Base-by-base conservation (phyloP, 768 basidiomycete species). In the Mycena rebaudengoi region DNA sequence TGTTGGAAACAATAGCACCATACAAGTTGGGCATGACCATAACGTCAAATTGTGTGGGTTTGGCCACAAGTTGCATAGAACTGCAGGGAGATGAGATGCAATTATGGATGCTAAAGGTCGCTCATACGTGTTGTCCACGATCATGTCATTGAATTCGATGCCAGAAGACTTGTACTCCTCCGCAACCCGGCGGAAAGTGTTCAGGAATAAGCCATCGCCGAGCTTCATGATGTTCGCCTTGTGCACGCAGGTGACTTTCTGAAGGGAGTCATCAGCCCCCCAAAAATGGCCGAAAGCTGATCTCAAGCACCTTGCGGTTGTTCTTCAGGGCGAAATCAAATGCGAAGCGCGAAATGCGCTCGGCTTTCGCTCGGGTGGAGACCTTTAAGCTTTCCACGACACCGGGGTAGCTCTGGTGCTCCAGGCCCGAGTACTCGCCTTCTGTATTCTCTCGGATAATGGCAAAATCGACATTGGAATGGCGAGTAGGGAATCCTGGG, bases 201-300 rank as follows among this genome's bases (percentile, higher is more conserved):
- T 96, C 71, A 99, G 87, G 90, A 99, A 99, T 41, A 99, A 88
- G 78, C 98, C 98, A 73, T 99, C 98, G 77, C 97, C 97, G 71
- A 98, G 90, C 80, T 99, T 99, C 98, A 99, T 99, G 85, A 99
- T 99, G 85, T 99, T 99, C 72, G 98, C 98, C 81, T 99, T 99
- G 89, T 99, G 98, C 44, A 99, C 96, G 74, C 96, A 98, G 40
- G 98, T 99, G 69, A 99, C 97, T 92, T 97, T 99, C 95, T 97
- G 70, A 2, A 46, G 64, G 54, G 37, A 26, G 57, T 10, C 45
- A 32, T 66, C 28, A 72, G 62, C 32, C 30, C 35, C 3, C 7
- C 32, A 37, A 20, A 2, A 23, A 20, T 26, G 30, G 25, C 13
- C 25, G 35, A 39, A 32, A 41, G 29, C 41, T 4, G 33, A 41